phyloP scores from a whole-genome alignment of 495 filamentous ascomycete species.

The Penicillium malachiteum region DNA sequence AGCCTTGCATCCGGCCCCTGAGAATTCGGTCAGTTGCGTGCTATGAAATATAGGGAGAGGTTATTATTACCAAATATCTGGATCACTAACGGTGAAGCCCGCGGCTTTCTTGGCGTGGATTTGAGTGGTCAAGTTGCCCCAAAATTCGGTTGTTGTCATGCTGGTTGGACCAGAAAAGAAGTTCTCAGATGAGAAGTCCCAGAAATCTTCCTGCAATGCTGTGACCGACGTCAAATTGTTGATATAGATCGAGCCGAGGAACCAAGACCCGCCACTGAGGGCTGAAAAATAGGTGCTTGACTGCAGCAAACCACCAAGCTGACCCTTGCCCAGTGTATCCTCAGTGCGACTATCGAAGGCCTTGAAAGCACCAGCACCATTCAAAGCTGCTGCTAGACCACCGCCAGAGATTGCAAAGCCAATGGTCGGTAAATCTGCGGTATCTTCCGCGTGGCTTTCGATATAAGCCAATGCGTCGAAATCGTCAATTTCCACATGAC shows the following conservation, averaged over 20 bases:
- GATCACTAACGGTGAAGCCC: not conserved
- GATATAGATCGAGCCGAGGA: constrained; percentile 70
- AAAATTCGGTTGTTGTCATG: not conserved
- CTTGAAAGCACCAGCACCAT: constrained; percentile 72
- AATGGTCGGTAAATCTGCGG: constrained; percentile 48
- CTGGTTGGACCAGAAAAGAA: not conserved
- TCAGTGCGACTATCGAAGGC: constrained; percentile 72
- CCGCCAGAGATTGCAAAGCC: constrained; percentile 54
- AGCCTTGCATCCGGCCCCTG: constrained; percentile 61
- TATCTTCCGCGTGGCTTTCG: constrained; percentile 45
- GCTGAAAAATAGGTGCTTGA: constrained; percentile 74
- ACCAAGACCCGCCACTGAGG: constrained; percentile 77
- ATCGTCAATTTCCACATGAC: constrained; percentile 61
- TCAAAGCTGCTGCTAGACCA: constrained; percentile 75
- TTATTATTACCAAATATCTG: not conserved
- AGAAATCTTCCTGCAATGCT: not conserved
- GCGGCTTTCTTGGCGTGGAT: not conserved
- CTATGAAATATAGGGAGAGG: not conserved
- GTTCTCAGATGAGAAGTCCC: not conserved
- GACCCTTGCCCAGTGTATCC: constrained; percentile 58
- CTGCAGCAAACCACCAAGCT: constrained; percentile 72
- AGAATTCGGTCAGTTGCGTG: not conserved
- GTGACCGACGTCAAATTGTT: constrained; percentile 72
- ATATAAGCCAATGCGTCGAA: constrained; percentile 73
- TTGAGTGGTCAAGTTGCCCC: not conserved